Base-by-base conservation (phyloP, 768 basidiomycete genomes). In the Mycena alexandri region DNA sequence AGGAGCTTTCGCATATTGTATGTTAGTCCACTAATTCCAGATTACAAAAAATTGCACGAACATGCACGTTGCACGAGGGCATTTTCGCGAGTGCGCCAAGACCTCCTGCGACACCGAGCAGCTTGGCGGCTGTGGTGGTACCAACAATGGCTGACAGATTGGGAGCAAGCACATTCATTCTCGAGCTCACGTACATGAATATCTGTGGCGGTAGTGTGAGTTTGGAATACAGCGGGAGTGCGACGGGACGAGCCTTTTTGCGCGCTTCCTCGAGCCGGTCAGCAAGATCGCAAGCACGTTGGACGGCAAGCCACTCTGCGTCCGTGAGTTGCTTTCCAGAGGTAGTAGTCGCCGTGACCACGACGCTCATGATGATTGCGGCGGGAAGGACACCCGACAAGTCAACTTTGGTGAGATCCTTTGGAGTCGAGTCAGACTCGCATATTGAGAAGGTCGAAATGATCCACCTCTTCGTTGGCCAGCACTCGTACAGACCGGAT, bases 71-170 rank as follows among this genome's bases (percentile, higher is more conserved):
- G 78, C 95, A 96, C 9, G 93, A 84, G 14, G 98, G 98, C 89
- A 98, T 96, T 78, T 96, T 96, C 48, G 93, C 92, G 41, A 99
- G 86, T 0, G 93, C 94, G 47, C 85, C 87, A 25, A 99, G 86
- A 63, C 98, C 98, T 63, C 98, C 98, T 44, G 98, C 96, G 58
- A 99, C 94, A 77, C 98, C 98, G 44, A 99, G 90, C 59, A 99
- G 82, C 84, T 99, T 99, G 52, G 98, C 98, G 61, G 98, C 98
- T 85, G 96, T 97, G 74, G 93, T 95, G 65, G 98, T 98, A 79
- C 98, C 97, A 82, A 99, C 94, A 81, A 99, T 98, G 79, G 94
- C 92, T 75, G 96, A 97, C 77, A 99, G 89, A 80, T 99, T 99
- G 75, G 98, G 98, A 73, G 98, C 97, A 76, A 99, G 92, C 63